Conservation (phyloP, 2,329 filamentous ascomycete species). For the Fusarium annulatum region DNA sequence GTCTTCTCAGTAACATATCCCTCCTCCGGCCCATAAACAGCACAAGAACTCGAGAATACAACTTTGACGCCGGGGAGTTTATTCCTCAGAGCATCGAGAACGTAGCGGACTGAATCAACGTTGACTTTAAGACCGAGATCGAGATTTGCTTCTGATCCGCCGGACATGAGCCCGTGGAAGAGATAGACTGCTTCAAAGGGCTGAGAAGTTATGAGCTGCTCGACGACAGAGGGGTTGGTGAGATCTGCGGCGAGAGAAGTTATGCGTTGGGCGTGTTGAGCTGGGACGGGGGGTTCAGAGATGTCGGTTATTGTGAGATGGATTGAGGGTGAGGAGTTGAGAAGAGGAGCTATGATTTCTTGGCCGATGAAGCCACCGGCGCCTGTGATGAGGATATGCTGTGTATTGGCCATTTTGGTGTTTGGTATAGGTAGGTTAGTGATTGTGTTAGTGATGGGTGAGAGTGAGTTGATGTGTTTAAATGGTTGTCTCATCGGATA, state of each 20-base stretch:
- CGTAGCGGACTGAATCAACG: slow-evolving; percentile 64
- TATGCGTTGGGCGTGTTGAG: slow-evolving; percentile 45
- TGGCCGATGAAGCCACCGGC: slow-evolving; percentile 74
- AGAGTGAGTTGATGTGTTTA: not conserved
- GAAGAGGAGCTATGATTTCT: slow-evolving; percentile 65
- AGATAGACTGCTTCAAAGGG: slow-evolving; percentile 63
- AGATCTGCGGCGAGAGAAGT: slow-evolving; percentile 44
- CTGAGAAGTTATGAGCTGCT: slow-evolving; percentile 44
- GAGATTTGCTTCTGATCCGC: slow-evolving; percentile 69
- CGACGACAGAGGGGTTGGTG: slow-evolving; percentile 31
- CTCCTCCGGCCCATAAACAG: slow-evolving; percentile 62
- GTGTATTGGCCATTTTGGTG: slow-evolving; percentile 23
- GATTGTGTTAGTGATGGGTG: not conserved
- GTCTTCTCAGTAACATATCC: slow-evolving; percentile 35
- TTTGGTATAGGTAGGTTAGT: not conserved
- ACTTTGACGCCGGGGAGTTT: slow-evolving; percentile 61
- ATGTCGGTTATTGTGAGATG: slow-evolving; percentile 68
- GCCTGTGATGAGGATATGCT: slow-evolving; percentile 69
- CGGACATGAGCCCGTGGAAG: slow-evolving; percentile 73
- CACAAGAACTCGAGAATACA: slow-evolving; percentile 68
- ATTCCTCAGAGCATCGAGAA: slow-evolving; percentile 63
- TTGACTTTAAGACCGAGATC: slow-evolving; percentile 66
- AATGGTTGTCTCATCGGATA: not conserved
- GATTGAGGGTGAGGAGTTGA: slow-evolving; percentile 52
- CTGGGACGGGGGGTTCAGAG: slow-evolving; percentile 62